phyloP scores from a whole-genome alignment of 202 grass and related monocot species.

The Digitaria exilis region DNA sequence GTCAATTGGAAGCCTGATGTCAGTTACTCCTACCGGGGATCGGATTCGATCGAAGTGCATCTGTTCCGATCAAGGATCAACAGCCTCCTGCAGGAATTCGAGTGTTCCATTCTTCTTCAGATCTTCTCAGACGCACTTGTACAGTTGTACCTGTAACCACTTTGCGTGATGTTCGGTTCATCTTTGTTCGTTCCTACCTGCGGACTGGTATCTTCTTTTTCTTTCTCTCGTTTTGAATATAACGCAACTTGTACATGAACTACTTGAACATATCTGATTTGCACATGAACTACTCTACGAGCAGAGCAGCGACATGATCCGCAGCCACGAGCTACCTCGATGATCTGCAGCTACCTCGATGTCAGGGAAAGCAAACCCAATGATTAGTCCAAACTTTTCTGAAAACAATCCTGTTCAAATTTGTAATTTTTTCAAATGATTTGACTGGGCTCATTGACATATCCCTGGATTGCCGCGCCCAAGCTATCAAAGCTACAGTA shows the following conservation, averaged over 20 bases:
- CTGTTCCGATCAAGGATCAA: background rate
- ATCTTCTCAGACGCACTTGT: background rate
- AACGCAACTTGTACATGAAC: conserved; percentile 37
- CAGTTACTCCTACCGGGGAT: background rate
- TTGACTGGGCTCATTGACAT: background rate
- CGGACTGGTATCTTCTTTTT: background rate
- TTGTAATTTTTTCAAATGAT: background rate
- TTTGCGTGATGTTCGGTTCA: conserved; percentile 26
- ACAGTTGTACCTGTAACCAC: conserved; percentile 15
- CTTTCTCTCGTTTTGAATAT: background rate
- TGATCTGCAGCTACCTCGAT: background rate
- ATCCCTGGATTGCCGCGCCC: background rate
- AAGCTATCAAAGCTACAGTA: conserved; percentile 25
- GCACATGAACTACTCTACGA: too few relatives aligned
- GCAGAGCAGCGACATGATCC: too few relatives aligned
- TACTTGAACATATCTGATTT: too few relatives aligned
- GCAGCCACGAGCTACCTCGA: too few relatives aligned
- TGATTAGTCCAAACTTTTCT: conserved; percentile 3
- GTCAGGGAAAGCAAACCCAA: conserved; percentile 26
- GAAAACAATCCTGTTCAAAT: background rate
- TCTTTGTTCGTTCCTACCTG: conserved; percentile 29
- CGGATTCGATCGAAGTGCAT: background rate
- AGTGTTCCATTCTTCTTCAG: background rate
- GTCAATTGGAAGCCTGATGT: background rate
- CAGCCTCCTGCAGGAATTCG: background rate